A percentile compares a stretch with the other conserved stretches of the same genome.
Conservation (phyloP, 2,329 filamentous ascomycete species). For the Apiospora kogelbergensis region DNA sequence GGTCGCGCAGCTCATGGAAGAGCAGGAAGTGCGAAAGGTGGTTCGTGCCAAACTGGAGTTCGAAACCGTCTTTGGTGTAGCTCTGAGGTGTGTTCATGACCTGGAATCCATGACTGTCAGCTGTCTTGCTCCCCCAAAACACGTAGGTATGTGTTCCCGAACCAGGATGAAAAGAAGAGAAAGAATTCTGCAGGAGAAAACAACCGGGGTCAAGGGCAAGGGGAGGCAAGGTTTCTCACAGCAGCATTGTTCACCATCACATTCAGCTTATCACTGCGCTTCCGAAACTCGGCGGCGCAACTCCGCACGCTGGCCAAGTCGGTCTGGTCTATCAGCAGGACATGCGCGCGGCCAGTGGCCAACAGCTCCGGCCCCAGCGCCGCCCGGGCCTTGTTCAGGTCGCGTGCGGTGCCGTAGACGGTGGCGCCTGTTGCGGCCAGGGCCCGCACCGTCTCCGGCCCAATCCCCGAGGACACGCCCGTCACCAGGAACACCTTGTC, state of each 20-base stretch:
- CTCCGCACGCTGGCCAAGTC: constrained; percentile 3
- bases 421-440: constrained; percentile 44
- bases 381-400: constrained; percentile 34
- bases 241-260: constrained; percentile 10
- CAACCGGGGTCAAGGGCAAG: background rate
- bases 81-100: background rate
- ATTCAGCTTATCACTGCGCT: background rate
- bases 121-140: background rate
- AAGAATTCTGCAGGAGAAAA: background rate
- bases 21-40: constrained; percentile 10
- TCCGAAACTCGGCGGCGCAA: constrained; percentile 4
- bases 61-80: constrained; percentile 7
- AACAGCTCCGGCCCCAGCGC: constrained; percentile 28
- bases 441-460: constrained; percentile 40
- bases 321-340: constrained; percentile 25
- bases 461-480: constrained; percentile 40
- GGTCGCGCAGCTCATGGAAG: background rate
- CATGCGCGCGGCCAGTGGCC: constrained; percentile 27
- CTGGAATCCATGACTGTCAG: constrained; percentile 24
- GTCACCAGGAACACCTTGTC: constrained; percentile 42
- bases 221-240: constrained; percentile 17
- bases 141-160: background rate
- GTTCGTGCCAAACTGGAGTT: constrained; percentile 11
- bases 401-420: constrained; percentile 42
- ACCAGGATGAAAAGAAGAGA: background rate